A percentile compares a stretch with the other conserved stretches of the same genome.
phyloP scores from a whole-genome alignment of 2,329 filamentous ascomycete species.

The Hypoxylon rubiginosum region DNA sequence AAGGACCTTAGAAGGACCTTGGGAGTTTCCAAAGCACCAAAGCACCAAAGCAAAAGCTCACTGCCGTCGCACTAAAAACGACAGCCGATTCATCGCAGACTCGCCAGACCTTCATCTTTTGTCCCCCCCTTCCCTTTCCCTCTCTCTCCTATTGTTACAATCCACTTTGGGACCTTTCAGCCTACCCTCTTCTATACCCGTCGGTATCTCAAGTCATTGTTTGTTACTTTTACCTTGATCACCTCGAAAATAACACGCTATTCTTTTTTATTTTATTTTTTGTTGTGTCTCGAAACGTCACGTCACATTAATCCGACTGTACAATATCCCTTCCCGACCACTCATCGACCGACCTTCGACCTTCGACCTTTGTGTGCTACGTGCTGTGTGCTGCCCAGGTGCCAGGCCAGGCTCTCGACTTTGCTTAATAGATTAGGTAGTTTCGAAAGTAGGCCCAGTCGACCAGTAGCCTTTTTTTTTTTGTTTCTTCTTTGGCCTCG shows the following conservation, averaged over 20 bases:
- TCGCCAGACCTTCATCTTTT: slow-evolving; percentile 38
- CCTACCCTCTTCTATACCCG: slow-evolving; percentile 31
- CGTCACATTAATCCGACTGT: slow-evolving; percentile 33
- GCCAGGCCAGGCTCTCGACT: slow-evolving; percentile 23
- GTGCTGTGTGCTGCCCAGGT: slow-evolving; percentile 5
- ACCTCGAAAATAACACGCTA: slow-evolving; percentile 27
- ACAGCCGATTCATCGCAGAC: slow-evolving; percentile 43
- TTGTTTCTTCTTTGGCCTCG: slow-evolving; percentile 8
- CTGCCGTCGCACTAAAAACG: slow-evolving; percentile 45
- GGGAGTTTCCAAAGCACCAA: slow-evolving; percentile 28
- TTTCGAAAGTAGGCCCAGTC: slow-evolving; percentile 20
- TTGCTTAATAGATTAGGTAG: slow-evolving; percentile 24
- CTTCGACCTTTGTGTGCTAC: slow-evolving; percentile 22
- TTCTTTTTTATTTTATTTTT: slow-evolving; percentile 22
- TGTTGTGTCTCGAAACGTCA: slow-evolving; percentile 17
- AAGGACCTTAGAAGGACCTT: too few relatives aligned
- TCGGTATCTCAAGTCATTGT: slow-evolving; percentile 29
- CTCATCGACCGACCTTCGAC: slow-evolving; percentile 29
- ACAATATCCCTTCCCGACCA: slow-evolving; percentile 29
- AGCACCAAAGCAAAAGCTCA: slow-evolving; percentile 35
- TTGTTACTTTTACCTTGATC: slow-evolving; percentile 35
- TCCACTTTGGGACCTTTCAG: slow-evolving; percentile 29
- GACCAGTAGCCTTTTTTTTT: slow-evolving; percentile 23
- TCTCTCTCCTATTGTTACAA: slow-evolving; percentile 30
- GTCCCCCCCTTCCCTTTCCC: slow-evolving; percentile 28